Conservation (phyloP, 2,329 filamentous ascomycete genomes). For the Tolypocladium ophioglossoides region DNA sequence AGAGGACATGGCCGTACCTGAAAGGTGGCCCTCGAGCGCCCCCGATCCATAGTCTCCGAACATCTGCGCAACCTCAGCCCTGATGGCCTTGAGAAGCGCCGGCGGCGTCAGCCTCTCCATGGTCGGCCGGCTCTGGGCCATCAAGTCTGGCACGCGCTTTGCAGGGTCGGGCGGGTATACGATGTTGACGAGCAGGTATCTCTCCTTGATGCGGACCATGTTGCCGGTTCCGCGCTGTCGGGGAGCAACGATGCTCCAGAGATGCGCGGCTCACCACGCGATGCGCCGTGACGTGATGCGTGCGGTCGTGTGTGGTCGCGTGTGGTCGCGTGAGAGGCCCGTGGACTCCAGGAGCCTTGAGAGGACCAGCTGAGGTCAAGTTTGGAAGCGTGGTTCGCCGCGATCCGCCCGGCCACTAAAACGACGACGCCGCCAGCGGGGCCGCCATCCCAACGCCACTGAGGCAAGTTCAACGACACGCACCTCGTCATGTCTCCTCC, state of each 20-base stretch:
- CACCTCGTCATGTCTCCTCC: not conserved
- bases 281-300: not conserved
- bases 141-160: conserved; percentile 41
- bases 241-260: not conserved
- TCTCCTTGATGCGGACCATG: conserved; percentile 95
- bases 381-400: not conserved
- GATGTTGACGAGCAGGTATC: conserved; percentile 91
- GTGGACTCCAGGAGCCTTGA: not conserved
- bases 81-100: conserved; percentile 57
- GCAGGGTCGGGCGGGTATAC: conserved; percentile 60
- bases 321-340: not conserved
- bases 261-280: not conserved
- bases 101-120: conserved; percentile 58
- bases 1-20: conserved; percentile 37
- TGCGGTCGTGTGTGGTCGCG: not conserved
- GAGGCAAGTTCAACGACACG: not conserved
- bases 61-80: conserved; percentile 57
- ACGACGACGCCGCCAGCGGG: not conserved
- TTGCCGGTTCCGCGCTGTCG: not conserved
- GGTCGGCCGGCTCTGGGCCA: conserved; percentile 73
- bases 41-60: conserved; percentile 88
- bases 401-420: not conserved
- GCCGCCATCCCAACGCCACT: not conserved
- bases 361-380: not conserved
- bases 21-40: conserved; percentile 56